Base-by-base conservation (phyloP, 2,329 filamentous ascomycete genomes). In the Aspergillus bombycis region DNA sequence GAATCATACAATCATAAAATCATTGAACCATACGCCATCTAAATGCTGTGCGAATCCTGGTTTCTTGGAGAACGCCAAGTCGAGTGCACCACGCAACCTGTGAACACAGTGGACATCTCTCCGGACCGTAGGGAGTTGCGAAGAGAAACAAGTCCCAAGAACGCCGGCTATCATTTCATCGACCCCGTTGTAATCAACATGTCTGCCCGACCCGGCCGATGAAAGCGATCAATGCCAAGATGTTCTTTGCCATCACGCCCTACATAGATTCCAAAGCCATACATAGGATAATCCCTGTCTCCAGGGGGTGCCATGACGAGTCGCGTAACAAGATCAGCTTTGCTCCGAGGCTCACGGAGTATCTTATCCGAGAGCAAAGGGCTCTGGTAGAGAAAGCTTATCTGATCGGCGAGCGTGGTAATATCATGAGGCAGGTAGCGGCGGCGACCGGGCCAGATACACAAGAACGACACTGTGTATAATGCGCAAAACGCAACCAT, bases 371-470 rank as follows among this genome's bases (percentile, higher is more conserved):
- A 82, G 2, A 92, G 81, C 21, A 96, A 81, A 28, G 90, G 89
- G 50, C 89, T 89, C 68, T 89, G 89, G 63, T 91, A 88, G 48
- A 94, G 82, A 74, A 94, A 94, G 72, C 88, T 90, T 69, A 96
- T 85, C 26, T 94, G 83, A 74, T 94, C 92, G 1, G 91, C 91
- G 21, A 96, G 83, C 54, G 86, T 92, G 64, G 84, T 86, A 46
- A 91, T 88, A 6, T 84, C 84, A 74, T 96, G 93, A 0, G 93
- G 92, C 1, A 96, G 84, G 48, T 89, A 87, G 45, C 84, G 81
- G 48, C 82, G 79, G 16, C 91, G 85, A 14, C 82, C 79, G 0
- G 90, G 90, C 69, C 91, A 79, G 62, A 92, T 79, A 7, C 86
- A 77, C 48, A 86, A 73, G 57, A 94, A 81, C 14, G 84, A 88